Percentiles rank a stretch among this genome's conserved stretches.
These are phyloP conservation scores for Termitomyces sp. DNA, from an alignment of 768 basidiomycete species.

Conservation along the genomic window DNA sequence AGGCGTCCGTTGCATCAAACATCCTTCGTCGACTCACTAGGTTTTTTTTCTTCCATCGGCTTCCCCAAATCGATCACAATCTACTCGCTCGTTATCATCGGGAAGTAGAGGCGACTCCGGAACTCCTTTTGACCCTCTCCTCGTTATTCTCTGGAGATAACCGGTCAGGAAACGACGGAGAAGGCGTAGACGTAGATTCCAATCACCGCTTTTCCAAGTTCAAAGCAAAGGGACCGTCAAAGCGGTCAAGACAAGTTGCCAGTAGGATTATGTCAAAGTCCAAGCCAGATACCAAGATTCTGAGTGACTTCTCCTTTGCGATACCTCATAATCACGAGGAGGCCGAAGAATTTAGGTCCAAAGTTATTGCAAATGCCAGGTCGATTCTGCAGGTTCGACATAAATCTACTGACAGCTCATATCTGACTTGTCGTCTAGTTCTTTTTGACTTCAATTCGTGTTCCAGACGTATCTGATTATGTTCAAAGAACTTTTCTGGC, in stretches of 20 bases:
- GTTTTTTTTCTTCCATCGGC: conserved; percentile 3
- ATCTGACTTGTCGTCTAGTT: conserved; percentile 9
- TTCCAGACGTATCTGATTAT: conserved; percentile 5
- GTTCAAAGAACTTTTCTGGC: conserved; percentile 14
- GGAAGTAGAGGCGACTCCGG: conserved; percentile 2
- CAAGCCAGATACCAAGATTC: conserved; percentile 9
- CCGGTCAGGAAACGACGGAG: neutral
- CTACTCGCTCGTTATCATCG: conserved; percentile 4
- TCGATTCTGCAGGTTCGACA: conserved; percentile 13
- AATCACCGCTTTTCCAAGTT: neutral
- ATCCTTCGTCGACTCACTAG: conserved; percentile 3
- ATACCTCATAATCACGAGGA: conserved; percentile 7
- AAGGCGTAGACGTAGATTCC: neutral
- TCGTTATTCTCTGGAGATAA: neutral
- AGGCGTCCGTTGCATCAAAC: conserved; percentile 8
- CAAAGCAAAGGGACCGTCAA: neutral
- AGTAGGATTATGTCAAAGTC: neutral
- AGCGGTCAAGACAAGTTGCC: neutral
- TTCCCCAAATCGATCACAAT: neutral
- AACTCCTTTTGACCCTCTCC: conserved; percentile 4
- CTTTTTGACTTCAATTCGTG: conserved; percentile 12
- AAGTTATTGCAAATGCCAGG: conserved; percentile 13
- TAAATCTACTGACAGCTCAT: neutral
- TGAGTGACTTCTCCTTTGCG: conserved; percentile 4
- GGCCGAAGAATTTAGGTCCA: conserved; percentile 1